A percentile compares a stretch with the other conserved stretches of the same genome.
Evolutionary conservation across 2,329 filamentous ascomycete genomes (phyloP).

Genomic region (Fusarium sp.): DNA sequence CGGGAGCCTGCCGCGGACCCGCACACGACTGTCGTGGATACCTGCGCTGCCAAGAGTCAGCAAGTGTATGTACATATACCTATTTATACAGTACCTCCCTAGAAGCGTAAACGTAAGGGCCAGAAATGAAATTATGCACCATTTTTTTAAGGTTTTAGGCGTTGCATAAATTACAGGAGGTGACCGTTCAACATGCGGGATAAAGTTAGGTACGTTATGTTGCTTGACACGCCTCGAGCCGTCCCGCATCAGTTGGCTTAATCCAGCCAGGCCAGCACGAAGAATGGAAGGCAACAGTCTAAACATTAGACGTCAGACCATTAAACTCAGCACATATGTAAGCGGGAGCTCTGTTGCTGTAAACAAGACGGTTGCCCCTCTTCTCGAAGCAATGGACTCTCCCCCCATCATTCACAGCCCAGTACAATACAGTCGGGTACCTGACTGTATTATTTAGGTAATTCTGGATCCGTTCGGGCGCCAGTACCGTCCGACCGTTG

Average conservation of each 20-base stretch:
- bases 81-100: slow-evolving; percentile 2
- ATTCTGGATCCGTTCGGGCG: slow-evolving; percentile 42
- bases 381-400: slow-evolving; percentile 15
- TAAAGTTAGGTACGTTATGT: slow-evolving; percentile 1
- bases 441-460: slow-evolving; percentile 13
- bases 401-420: slow-evolving; percentile 22
- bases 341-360: slow-evolving; percentile 9
- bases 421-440: neutral
- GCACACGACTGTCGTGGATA: slow-evolving; percentile 33
- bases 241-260: slow-evolving; percentile 13
- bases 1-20: slow-evolving; percentile 50
- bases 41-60: slow-evolving; percentile 3
- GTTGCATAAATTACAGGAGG: neutral
- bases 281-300: neutral
- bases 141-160: slow-evolving; percentile 10
- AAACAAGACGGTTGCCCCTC: slow-evolving; percentile 31
- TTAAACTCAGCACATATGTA: slow-evolving; percentile 6
- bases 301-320: neutral
- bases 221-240: slow-evolving; percentile 8
- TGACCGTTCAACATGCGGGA: neutral
- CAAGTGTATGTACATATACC: slow-evolving; percentile 1
- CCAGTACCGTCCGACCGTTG: slow-evolving; percentile 48
- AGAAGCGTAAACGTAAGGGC: slow-evolving; percentile 22
- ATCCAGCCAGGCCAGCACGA: neutral
- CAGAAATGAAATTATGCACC: slow-evolving; percentile 17